Evolutionary conservation across 2,329 filamentous ascomycete genomes (phyloP).

Genomic region (Aureobasidium sp.): DNA sequence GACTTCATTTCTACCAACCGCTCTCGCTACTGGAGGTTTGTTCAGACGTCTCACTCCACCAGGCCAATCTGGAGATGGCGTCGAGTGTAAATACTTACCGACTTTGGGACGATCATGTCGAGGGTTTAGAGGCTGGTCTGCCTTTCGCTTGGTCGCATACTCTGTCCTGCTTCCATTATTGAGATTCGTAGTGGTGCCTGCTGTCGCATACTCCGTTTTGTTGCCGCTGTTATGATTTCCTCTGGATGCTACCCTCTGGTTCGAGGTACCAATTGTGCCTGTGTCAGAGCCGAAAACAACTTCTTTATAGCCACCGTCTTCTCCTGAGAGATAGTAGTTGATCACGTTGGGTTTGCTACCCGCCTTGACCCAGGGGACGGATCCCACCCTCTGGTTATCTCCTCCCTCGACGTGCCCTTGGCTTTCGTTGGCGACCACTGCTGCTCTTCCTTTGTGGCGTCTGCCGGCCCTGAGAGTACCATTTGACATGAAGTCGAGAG

Average conservation of each 20-base stretch:
- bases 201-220: neutral
- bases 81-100: constrained; percentile 4
- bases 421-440: constrained; percentile 17
- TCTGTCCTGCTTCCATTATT: neutral
- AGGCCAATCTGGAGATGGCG: constrained; percentile 4
- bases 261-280: no score
- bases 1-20: neutral
- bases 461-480: constrained; percentile 26
- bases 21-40: neutral
- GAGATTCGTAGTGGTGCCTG: neutral
- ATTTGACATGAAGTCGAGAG: constrained; percentile 29
- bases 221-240: neutral
- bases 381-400: constrained; percentile 14
- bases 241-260: neutral
- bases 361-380: constrained; percentile 14
- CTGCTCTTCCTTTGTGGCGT: constrained; percentile 30
- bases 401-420: constrained; percentile 13
- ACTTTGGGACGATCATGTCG: neutral
- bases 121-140: neutral
- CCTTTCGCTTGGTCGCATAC: neutral
- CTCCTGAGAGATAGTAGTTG: constrained; percentile 23
- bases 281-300: neutral
- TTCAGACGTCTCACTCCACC: neutral
- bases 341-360: constrained; percentile 15
- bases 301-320: constrained; percentile 8